Percentiles rank a stretch among this genome's conserved stretches.
phyloP scores from a whole-genome alignment of 2,329 filamentous ascomycete species.

The Zarea fungicola region DNA sequence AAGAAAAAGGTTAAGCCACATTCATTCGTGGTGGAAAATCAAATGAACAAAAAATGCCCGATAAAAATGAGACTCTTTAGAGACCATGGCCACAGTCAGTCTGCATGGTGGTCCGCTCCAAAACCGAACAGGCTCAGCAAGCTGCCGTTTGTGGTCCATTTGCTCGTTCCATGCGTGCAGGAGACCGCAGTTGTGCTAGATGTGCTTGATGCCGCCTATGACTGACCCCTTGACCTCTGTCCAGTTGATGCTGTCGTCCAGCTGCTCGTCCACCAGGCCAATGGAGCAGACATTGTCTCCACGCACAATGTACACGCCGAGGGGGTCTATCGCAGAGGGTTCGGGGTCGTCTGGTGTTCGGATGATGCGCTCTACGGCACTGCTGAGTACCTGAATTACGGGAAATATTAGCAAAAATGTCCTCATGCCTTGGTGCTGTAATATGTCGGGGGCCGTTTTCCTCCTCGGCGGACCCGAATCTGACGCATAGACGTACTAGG shows the following conservation, averaged over 20 bases:
- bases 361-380: conserved; percentile 86
- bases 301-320: conserved; percentile 86
- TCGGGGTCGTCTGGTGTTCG: conserved; percentile 78
- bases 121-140: not conserved
- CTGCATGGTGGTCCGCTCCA: not conserved
- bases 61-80: not conserved
- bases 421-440: too few species aligned
- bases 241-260: conserved; percentile 93
- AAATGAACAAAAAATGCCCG: not conserved
- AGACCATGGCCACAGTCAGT: not conserved
- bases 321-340: conserved; percentile 70
- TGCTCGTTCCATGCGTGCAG: too few species aligned
- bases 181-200: conserved; percentile 33
- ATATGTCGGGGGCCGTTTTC: too few species aligned
- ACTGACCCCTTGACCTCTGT: conserved; percentile 77
- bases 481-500: conserved; percentile 49
- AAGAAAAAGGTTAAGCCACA: not conserved
- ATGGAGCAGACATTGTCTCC: conserved; percentile 93
- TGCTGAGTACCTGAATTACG: conserved; percentile 60
- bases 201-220: conserved; percentile 80
- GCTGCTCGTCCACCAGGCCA: conserved; percentile 80
- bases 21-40: not conserved
- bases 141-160: too few species aligned
- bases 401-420: conserved; percentile 1
- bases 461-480: too few species aligned